These are phyloP conservation scores for Entonaema liquescens DNA, from an alignment of 495 filamentous ascomycete species.

Conservation along the genomic window DNA sequence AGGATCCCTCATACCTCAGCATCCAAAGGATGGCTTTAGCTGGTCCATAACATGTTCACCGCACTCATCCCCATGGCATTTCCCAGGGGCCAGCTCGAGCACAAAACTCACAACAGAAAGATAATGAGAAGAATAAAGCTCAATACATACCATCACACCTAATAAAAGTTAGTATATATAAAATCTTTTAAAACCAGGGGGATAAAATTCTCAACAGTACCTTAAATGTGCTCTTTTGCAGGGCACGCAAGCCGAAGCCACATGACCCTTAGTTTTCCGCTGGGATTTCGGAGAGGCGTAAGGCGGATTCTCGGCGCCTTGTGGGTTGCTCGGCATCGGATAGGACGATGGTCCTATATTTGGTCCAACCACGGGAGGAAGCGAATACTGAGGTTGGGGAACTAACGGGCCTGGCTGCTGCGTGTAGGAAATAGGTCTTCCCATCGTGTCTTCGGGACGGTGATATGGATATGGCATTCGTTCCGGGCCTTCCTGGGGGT, in stretches of 20 bases:
- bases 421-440: constrained; percentile 49
- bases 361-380: constrained; percentile 48
- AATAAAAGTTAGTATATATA: constrained; percentile 35
- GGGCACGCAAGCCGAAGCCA: constrained; percentile 95
- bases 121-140: constrained; percentile 22
- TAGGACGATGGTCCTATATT: constrained; percentile 49
- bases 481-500: constrained; percentile 51
- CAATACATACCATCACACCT: constrained; percentile 63
- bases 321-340: constrained; percentile 46
- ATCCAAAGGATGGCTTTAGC: neutral
- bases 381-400: constrained; percentile 47
- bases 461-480: constrained; percentile 50
- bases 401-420: constrained; percentile 45
- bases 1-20: neutral
- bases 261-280: constrained; percentile 91
- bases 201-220: constrained; percentile 48
- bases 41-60: neutral
- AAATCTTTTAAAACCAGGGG: constrained; percentile 18
- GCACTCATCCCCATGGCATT: neutral
- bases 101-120: constrained; percentile 17
- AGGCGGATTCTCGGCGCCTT: constrained; percentile 48
- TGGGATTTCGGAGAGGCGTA: constrained; percentile 69
- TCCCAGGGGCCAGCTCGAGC: constrained; percentile 1
- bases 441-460: constrained; percentile 49
- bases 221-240: constrained; percentile 95